Conservation (phyloP, 176 grass and related monocot species). For the Carex myosuroides region DNA sequence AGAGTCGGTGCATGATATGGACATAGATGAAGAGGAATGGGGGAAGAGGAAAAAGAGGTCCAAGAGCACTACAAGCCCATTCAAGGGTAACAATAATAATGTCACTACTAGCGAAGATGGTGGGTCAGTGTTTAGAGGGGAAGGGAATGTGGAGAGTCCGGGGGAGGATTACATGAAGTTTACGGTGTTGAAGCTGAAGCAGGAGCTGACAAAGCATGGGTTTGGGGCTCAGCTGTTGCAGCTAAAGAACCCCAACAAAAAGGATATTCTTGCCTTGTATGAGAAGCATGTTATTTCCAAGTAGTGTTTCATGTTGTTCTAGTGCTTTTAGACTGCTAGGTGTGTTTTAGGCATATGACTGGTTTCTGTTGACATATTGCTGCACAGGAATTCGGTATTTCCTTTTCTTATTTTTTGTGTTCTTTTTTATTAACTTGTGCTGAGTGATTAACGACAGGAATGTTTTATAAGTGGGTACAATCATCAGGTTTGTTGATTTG, state of each 20-base stretch:
- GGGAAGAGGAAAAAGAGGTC: slow-evolving; percentile 65
- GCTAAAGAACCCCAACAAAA: slow-evolving; percentile 90
- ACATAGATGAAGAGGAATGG: slow-evolving; percentile 50
- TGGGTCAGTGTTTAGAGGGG: slow-evolving; percentile 55
- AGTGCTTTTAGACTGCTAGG: background rate
- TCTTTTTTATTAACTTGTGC: slow-evolving; percentile 2
- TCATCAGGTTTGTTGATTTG: slow-evolving; percentile 5
- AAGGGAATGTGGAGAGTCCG: slow-evolving; percentile 37
- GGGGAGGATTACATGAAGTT: slow-evolving; percentile 76
- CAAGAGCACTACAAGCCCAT: slow-evolving; percentile 87
- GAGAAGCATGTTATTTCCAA: slow-evolving; percentile 66
- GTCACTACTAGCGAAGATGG: slow-evolving; percentile 50
- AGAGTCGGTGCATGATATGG: slow-evolving; percentile 93
- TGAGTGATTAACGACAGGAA: background rate
- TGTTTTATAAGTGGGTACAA: background rate
- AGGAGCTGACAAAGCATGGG: slow-evolving; percentile 86
- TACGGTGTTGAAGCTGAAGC: slow-evolving; percentile 66
- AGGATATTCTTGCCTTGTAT: slow-evolving; percentile 82
- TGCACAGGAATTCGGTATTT: background rate
- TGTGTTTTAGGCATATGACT: background rate
- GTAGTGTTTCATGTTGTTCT: slow-evolving; percentile 4
- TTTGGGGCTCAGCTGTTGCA: slow-evolving; percentile 80
- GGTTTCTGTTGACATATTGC: background rate
- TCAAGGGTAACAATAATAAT: slow-evolving; percentile 37
- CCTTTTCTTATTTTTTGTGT: background rate